Conservation (phyloP, 208 protist species). For the Acanthamoeba sp. region DNA sequence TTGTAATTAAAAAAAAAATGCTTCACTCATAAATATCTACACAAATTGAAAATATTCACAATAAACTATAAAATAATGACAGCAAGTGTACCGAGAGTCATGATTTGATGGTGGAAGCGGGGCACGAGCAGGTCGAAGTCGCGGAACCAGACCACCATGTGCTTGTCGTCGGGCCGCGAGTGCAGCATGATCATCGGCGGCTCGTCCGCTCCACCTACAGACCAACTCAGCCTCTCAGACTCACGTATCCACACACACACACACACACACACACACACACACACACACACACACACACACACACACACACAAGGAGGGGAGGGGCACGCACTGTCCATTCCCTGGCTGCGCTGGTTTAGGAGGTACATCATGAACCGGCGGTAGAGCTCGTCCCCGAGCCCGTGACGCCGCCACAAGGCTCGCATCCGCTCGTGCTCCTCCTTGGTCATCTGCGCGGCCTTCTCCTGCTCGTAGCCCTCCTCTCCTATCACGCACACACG, state of each 20-base stretch:
- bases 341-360: conserved; percentile 28
- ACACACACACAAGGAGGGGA: neutral
- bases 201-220: neutral
- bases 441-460: conserved; percentile 4
- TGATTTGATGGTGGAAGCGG: conserved; percentile 20
- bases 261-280: no score
- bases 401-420: neutral
- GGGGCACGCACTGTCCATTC: neutral
- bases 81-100: neutral
- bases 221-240: no score
- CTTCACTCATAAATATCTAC: neutral
- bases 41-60: neutral
- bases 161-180: neutral
- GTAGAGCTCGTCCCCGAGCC: neutral
- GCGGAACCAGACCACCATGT: conserved; percentile 33
- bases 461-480: conserved; percentile 29
- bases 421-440: neutral
- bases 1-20: neutral
- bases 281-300: neutral
- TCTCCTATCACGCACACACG: no score
- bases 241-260: no score
- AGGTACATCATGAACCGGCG: conserved; percentile 18
- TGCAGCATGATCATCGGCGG: conserved; percentile 25
- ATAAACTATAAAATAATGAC: neutral
- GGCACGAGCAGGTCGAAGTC: conserved; percentile 30